Conservation (phyloP, 2,329 filamentous ascomycete species). For the Sarocladium brachiariae region DNA sequence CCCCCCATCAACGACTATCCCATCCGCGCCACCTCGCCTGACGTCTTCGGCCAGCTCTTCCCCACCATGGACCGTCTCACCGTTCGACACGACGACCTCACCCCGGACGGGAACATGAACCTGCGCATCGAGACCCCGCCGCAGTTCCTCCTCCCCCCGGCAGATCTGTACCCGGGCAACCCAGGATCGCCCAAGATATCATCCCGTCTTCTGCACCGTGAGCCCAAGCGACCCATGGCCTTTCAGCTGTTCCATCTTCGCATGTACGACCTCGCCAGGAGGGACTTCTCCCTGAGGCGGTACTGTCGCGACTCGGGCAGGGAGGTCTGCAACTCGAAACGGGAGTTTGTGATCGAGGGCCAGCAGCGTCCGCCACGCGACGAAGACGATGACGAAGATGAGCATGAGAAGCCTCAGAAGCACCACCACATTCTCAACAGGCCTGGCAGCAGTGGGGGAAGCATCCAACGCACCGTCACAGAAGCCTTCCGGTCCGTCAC, state of each 20-base stretch:
- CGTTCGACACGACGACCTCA: constrained; percentile 86
- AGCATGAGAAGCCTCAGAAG: background rate
- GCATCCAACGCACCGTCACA: constrained; percentile 39
- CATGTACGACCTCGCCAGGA: constrained; percentile 82
- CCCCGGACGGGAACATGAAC: constrained; percentile 93
- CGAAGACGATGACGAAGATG: constrained; percentile 1
- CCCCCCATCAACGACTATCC: constrained; percentile 54
- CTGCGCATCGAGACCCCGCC: constrained; percentile 68
- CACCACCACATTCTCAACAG: background rate
- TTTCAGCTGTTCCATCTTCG: constrained; percentile 82
- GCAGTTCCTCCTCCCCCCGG: constrained; percentile 3
- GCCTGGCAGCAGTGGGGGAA: constrained; percentile 20
- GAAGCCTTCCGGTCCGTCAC: constrained; percentile 41
- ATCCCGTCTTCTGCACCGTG: constrained; percentile 37
- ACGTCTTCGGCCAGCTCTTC: constrained; percentile 78
- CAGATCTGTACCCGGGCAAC: background rate
- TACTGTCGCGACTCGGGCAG: constrained; percentile 91
- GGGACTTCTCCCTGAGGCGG: constrained; percentile 83
- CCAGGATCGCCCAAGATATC: background rate
- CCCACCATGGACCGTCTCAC: constrained; percentile 74
- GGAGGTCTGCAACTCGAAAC: constrained; percentile 80
- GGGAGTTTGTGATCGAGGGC: constrained; percentile 45
- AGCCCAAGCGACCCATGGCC: constrained; percentile 48
- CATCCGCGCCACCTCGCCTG: constrained; percentile 69
- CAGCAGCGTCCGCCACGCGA: constrained; percentile 10